Evolutionary conservation across 192 early-diverging fungal genomes (phyloP).

Genomic region (Umbelopsis ramanniana): DNA sequence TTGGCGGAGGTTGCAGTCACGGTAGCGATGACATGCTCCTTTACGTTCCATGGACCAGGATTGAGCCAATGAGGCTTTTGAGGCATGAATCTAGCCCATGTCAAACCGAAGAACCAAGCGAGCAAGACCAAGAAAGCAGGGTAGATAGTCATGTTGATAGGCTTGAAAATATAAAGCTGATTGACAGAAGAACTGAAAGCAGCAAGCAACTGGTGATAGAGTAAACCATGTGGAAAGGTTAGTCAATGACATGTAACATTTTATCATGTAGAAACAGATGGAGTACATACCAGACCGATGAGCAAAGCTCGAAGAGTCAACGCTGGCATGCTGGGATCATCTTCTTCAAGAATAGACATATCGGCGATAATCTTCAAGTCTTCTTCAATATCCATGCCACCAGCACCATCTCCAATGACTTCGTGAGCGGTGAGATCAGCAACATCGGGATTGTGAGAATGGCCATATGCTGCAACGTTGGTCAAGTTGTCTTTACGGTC

Average conservation of each 20-base stretch:
- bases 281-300: slow-evolving; percentile 56
- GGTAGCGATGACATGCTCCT: slow-evolving; percentile 37
- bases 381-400: not conserved
- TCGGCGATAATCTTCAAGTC: slow-evolving; percentile 16
- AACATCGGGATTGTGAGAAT: not conserved
- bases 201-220: slow-evolving; percentile 41
- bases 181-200: slow-evolving; percentile 61
- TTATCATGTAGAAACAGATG: not conserved
- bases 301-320: slow-evolving; percentile 71
- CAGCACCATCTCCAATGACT: not conserved
- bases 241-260: too few species aligned
- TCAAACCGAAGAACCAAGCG: slow-evolving; percentile 69
- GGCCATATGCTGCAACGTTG: not conserved
- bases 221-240: too few species aligned
- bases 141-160: slow-evolving; percentile 68
- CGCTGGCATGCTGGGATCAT: slow-evolving; percentile 61
- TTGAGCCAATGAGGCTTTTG: slow-evolving; percentile 46
- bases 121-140: slow-evolving; percentile 75
- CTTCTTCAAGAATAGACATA: slow-evolving; percentile 47
- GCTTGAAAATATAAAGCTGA: slow-evolving; percentile 82
- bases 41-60: slow-evolving; percentile 38
- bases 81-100: slow-evolving; percentile 65
- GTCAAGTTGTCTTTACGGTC: slow-evolving; percentile 3
- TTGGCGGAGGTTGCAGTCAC: slow-evolving; percentile 72
- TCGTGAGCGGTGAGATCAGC: not conserved